Conservation (phyloP, 148 eudicot species). For the Persicaria tinctoria region DNA sequence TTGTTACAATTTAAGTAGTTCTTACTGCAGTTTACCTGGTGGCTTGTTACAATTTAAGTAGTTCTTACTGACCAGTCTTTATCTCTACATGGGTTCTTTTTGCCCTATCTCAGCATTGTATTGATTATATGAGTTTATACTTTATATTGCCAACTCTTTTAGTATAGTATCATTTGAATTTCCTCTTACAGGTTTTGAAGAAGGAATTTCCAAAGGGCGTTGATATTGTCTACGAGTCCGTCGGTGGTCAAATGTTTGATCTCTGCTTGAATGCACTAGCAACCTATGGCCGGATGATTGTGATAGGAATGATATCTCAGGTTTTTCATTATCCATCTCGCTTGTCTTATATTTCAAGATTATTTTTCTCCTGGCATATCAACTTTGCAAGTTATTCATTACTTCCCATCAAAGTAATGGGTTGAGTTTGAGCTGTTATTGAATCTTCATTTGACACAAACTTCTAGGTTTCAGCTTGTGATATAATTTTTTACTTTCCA, state of each 20-base stretch:
- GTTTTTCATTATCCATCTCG: conserved; percentile 23
- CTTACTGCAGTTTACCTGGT: neutral
- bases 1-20: neutral
- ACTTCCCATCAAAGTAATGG: neutral
- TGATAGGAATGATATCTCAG: conserved; percentile 99
- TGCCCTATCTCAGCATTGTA: neutral
- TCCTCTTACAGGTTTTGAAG: conserved; percentile 61
- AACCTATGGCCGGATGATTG: conserved; percentile 68
- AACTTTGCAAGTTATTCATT: neutral
- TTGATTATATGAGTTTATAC: too few relatives aligned
- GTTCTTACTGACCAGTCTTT: neutral
- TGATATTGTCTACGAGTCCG: conserved; percentile 89
- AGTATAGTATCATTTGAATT: neutral
- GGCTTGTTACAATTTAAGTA: neutral
- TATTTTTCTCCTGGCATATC: neutral
- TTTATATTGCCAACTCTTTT: neutral
- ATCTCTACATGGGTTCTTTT: neutral
- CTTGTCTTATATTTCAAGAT: neutral
- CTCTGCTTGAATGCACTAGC: conserved; percentile 83
- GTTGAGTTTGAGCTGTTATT: neutral
- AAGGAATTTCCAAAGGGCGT: conserved; percentile 77
- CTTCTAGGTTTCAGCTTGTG: neutral
- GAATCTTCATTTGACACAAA: too few relatives aligned
- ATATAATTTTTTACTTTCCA: neutral
- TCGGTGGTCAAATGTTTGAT: conserved; percentile 91